These are phyloP conservation scores for Leucocoprinus sp. DNA, from an alignment of 768 basidiomycete genomes.

Conservation along the genomic window DNA sequence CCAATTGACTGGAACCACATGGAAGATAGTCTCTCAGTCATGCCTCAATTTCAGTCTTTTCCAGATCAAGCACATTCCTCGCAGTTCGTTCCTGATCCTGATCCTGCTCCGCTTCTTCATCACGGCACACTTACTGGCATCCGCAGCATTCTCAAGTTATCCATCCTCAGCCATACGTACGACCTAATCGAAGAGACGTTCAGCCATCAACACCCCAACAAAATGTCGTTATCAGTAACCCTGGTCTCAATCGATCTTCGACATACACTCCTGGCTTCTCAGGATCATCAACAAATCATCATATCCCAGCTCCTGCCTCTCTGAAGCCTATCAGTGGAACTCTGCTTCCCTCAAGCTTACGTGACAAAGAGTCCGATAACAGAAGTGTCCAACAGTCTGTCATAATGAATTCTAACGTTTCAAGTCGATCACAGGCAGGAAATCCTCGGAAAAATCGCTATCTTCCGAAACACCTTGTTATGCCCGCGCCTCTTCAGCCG, in stretches of 20 bases:
- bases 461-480: slow-evolving; percentile 60
- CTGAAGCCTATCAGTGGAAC: background rate
- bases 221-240: background rate
- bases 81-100: background rate
- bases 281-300: background rate
- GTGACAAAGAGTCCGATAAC: slow-evolving; percentile 2
- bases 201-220: slow-evolving; percentile 2
- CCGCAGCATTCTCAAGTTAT: slow-evolving; percentile 2
- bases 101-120: background rate
- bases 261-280: slow-evolving; percentile 1
- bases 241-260: slow-evolving; percentile 8
- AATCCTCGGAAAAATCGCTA: slow-evolving; percentile 21
- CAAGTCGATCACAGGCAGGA: slow-evolving; percentile 17
- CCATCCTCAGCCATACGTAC: slow-evolving; percentile 6
- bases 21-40: background rate
- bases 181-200: slow-evolving; percentile 3
- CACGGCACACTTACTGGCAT: slow-evolving; percentile 5
- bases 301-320: background rate
- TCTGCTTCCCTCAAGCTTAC: background rate
- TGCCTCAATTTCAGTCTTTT: background rate
- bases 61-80: background rate
- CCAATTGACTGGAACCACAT: background rate
- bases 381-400: slow-evolving; percentile 20
- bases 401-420: slow-evolving; percentile 17
- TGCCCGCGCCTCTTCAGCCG: slow-evolving; percentile 60